Evolutionary conservation across 208 protist species (phyloP).

Genomic region (Porcisia hertigi): DNA sequence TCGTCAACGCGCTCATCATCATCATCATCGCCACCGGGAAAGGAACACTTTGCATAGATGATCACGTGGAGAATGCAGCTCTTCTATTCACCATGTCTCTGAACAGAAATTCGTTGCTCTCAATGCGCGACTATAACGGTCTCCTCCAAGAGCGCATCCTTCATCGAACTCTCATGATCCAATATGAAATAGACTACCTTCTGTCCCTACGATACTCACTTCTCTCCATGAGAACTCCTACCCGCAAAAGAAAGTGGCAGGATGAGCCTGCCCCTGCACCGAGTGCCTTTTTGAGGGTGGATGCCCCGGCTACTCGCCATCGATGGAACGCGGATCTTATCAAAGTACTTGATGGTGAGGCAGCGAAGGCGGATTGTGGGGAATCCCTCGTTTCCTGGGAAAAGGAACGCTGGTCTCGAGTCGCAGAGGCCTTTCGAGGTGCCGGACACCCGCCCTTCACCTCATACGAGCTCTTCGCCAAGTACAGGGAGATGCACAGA

Average conservation of each 20-base stretch:
- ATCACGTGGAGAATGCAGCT: background rate
- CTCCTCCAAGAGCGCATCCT: conserved; percentile 5
- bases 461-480: conserved; percentile 8
- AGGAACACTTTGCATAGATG: background rate
- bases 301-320: background rate
- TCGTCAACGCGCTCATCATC: too few relatives aligned
- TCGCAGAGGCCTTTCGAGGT: conserved; percentile 5
- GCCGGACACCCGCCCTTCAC: conserved; percentile 6
- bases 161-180: background rate
- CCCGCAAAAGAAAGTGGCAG: conserved; percentile 6
- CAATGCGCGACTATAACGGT: conserved; percentile 1
- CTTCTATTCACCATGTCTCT: background rate
- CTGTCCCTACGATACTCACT: conserved; percentile 14
- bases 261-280: background rate
- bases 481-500: conserved; percentile 4
- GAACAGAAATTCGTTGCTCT: background rate
- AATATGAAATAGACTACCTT: conserved; percentile 19
- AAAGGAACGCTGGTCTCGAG: conserved; percentile 3
- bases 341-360: background rate
- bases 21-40: too few relatives aligned
- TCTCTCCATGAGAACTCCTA: background rate
- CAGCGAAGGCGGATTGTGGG: background rate
- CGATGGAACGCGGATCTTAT: background rate
- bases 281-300: background rate
- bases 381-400: background rate